Conservation (phyloP, 148 eudicot species). For the Simmondsia chinensis region DNA sequence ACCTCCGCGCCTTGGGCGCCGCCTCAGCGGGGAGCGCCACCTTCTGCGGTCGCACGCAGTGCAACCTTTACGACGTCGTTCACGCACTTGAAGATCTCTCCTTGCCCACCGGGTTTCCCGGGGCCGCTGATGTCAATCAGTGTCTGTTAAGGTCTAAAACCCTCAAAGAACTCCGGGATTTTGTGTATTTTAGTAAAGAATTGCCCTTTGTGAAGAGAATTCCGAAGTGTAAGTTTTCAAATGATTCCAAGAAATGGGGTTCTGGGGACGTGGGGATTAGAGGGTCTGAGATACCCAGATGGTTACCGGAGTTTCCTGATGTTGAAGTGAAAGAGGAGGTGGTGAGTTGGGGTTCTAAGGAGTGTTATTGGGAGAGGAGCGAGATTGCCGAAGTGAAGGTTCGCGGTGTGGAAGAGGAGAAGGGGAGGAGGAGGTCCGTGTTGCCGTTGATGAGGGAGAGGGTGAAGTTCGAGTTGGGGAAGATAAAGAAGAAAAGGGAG, state of each 20-base stretch:
- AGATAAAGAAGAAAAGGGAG: constrained; percentile 3
- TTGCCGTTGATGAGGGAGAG: constrained; percentile 28
- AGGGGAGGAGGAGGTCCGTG: not conserved
- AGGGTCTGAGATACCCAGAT: constrained; percentile 38
- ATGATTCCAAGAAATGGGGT: not conserved
- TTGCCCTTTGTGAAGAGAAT: constrained; percentile 41
- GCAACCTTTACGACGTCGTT: constrained; percentile 37
- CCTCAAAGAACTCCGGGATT: constrained; percentile 19
- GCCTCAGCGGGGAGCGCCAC: constrained; percentile 29
- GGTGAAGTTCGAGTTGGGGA: constrained; percentile 32
- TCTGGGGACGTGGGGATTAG: not conserved
- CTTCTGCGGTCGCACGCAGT: constrained; percentile 30
- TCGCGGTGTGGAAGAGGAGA: not conserved
- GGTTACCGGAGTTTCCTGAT: constrained; percentile 65
- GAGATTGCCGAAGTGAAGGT: not conserved
- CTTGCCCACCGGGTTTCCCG: constrained; percentile 32
- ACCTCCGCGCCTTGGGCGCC: constrained; percentile 25
- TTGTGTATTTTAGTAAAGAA: constrained; percentile 21
- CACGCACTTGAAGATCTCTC: constrained; percentile 40
- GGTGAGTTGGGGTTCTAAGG: constrained; percentile 1
- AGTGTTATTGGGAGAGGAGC: constrained; percentile 10
- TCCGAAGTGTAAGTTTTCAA: not conserved
- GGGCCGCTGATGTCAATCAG: constrained; percentile 10
- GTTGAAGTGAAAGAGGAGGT: constrained; percentile 1
- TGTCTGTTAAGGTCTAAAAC: constrained; percentile 8